Evolutionary conservation across 306 rosid species (phyloP).

Genomic region (Sindora glabra): DNA sequence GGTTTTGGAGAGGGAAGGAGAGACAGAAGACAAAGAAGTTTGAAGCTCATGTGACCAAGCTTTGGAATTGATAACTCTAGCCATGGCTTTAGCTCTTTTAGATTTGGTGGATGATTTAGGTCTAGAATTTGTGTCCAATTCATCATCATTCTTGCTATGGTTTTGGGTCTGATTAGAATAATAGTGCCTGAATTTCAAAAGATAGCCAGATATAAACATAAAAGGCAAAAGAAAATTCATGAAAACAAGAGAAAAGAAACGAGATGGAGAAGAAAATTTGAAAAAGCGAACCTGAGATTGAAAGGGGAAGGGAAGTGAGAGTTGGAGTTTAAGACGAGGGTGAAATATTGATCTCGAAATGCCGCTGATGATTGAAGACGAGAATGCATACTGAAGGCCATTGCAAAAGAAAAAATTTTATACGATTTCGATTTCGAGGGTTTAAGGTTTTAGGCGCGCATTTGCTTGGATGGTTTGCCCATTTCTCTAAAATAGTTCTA

Average conservation of each 20-base stretch:
- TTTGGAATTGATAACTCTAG: constrained; percentile 36
- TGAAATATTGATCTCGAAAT: background rate
- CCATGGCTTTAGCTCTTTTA: constrained; percentile 43
- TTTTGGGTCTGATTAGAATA: constrained; percentile 17
- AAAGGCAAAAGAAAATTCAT: background rate
- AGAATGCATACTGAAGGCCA: constrained; percentile 11
- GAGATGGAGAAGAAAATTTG: too few species aligned
- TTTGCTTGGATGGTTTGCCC: too few species aligned
- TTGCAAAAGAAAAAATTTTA: too few species aligned
- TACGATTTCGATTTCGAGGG: too few species aligned
- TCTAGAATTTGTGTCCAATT: background rate
- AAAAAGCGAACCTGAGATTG: constrained; percentile 26
- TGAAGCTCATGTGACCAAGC: constrained; percentile 46
- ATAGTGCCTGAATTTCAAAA: constrained; percentile 31
- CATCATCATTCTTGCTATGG: constrained; percentile 10
- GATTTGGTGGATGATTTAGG: constrained; percentile 30
- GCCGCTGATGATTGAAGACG: background rate
- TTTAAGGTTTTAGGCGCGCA: too few species aligned
- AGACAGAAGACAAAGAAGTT: constrained; percentile 35
- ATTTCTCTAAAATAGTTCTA: too few species aligned
- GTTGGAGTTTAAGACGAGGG: background rate
- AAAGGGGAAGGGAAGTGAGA: background rate
- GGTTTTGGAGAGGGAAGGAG: constrained; percentile 50
- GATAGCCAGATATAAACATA: background rate
- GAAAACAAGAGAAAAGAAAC: background rate